phyloP scores from a whole-genome alignment of 2,329 filamentous ascomycete genomes.

The Rutstroemia sp. region DNA sequence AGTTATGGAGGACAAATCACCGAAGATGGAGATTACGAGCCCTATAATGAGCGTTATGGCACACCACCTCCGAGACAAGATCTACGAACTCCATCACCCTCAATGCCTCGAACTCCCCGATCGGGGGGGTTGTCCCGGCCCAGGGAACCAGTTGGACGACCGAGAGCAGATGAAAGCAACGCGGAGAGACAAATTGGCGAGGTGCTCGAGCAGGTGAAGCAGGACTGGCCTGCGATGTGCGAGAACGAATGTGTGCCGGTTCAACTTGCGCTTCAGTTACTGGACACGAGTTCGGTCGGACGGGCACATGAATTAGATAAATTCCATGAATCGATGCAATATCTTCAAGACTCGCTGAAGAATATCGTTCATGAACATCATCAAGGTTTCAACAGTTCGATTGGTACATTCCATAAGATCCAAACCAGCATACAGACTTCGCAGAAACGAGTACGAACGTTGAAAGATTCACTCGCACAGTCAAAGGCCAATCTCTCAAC shows the following conservation, averaged over 20 bases:
- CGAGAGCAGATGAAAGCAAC: conserved; percentile 20
- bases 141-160: conserved; percentile 10
- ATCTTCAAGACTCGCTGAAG: conserved; percentile 89
- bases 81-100: conserved; percentile 10
- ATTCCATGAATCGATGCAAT: conserved; percentile 76
- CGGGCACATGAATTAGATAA: conserved; percentile 80
- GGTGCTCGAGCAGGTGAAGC: conserved; percentile 74
- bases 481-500: conserved; percentile 76
- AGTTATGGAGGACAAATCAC: conserved; percentile 19
- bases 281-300: conserved; percentile 89
- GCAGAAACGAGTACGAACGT: conserved; percentile 71
- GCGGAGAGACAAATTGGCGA: conserved; percentile 27
- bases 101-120: conserved; percentile 17
- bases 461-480: conserved; percentile 76
- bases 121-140: conserved; percentile 15
- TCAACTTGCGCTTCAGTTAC: conserved; percentile 87
- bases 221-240: conserved; percentile 89
- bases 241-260: conserved; percentile 84
- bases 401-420: conserved; percentile 98
- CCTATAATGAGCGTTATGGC: conserved; percentile 26
- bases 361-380: conserved; percentile 97
- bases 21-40: conserved; percentile 27
- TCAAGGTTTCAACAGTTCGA: conserved; percentile 98
- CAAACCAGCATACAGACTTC: conserved; percentile 86
- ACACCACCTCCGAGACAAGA: conserved; percentile 15